phyloP scores from a whole-genome alignment of 2,329 filamentous ascomycete species.

The Beauveria sp. region DNA sequence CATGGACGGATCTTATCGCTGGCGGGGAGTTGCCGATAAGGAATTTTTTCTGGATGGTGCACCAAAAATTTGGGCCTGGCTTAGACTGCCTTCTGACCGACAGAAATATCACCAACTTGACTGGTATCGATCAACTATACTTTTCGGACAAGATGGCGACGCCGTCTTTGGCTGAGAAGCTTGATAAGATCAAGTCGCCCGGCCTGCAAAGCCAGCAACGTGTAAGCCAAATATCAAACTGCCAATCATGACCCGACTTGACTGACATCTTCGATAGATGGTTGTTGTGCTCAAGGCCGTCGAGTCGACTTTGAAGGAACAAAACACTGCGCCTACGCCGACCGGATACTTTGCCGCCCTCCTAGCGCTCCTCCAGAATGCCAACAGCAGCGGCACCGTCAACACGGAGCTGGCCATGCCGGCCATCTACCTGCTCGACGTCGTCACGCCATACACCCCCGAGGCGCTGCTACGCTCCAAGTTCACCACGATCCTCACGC shows the following conservation, averaged over 20 bases:
- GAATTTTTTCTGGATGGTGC: conserved; percentile 15
- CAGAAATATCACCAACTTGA: background rate
- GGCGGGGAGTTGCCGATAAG: conserved; percentile 17
- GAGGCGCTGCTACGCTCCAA: conserved; percentile 84
- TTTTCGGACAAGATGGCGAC: conserved; percentile 37
- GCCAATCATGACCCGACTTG: background rate
- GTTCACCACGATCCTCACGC: conserved; percentile 85
- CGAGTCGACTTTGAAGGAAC: conserved; percentile 84
- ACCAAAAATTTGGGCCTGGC: conserved; percentile 12
- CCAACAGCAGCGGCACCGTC: conserved; percentile 57
- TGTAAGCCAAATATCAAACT: conserved; percentile 43
- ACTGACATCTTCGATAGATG: conserved; percentile 11
- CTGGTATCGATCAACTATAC: background rate
- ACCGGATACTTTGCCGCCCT: conserved; percentile 97
- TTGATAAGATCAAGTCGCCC: conserved; percentile 94
- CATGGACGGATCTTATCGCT: conserved; percentile 14
- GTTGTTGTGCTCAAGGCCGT: conserved; percentile 83
- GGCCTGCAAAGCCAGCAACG: conserved; percentile 94
- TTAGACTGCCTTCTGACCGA: background rate
- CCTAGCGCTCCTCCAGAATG: conserved; percentile 75
- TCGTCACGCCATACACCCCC: conserved; percentile 79
- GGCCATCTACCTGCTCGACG: conserved; percentile 90
- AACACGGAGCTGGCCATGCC: conserved; percentile 80
- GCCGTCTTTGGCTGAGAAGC: conserved; percentile 68
- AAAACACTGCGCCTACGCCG: conserved; percentile 73